Evolutionary conservation across 176 grass and related monocot species (phyloP).

Genomic region (Avena sativa): DNA sequence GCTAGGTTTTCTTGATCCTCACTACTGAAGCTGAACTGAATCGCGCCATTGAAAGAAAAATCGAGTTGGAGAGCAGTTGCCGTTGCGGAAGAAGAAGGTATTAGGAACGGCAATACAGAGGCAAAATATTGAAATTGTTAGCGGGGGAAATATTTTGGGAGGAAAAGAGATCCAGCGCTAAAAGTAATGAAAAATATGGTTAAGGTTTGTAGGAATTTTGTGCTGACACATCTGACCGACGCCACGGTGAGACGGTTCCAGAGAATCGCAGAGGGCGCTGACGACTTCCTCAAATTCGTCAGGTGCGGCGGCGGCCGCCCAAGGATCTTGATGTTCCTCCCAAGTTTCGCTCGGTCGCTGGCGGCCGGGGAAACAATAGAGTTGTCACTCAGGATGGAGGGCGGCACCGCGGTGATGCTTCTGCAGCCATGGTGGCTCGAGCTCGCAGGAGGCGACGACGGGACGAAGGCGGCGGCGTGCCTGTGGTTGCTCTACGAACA

Average conservation of each 20-base stretch:
- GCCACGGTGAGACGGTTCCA: slow-evolving; percentile 18
- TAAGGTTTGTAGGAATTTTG: too few relatives aligned
- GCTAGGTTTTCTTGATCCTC: too few relatives aligned
- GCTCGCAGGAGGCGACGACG: not conserved
- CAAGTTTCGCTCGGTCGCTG: not conserved
- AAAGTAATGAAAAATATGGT: too few relatives aligned
- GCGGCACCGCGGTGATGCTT: not conserved
- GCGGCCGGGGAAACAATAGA: not conserved
- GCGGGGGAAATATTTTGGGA: too few relatives aligned
- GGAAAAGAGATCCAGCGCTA: too few relatives aligned
- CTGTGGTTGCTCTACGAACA: slow-evolving; percentile 34
- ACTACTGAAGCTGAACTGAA: too few relatives aligned
- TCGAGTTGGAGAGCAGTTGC: too few relatives aligned
- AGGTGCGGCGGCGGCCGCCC: not conserved
- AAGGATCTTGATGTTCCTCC: not conserved
- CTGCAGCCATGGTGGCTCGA: slow-evolving; percentile 20
- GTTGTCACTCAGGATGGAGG: not conserved
- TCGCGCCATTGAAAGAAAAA: too few relatives aligned
- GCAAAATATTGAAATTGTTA: too few relatives aligned
- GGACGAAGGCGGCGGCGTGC: not conserved
- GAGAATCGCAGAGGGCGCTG: not conserved
- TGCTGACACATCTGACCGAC: not conserved
- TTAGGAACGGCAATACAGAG: too few relatives aligned
- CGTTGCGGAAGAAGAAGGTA: too few relatives aligned
- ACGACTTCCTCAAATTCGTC: slow-evolving; percentile 22